Evolutionary conservation across 352 stramenopile genomes (phyloP), one percentile per base, ranked within the genome.

Genomic region (Pythium phragmiticola): DNA sequence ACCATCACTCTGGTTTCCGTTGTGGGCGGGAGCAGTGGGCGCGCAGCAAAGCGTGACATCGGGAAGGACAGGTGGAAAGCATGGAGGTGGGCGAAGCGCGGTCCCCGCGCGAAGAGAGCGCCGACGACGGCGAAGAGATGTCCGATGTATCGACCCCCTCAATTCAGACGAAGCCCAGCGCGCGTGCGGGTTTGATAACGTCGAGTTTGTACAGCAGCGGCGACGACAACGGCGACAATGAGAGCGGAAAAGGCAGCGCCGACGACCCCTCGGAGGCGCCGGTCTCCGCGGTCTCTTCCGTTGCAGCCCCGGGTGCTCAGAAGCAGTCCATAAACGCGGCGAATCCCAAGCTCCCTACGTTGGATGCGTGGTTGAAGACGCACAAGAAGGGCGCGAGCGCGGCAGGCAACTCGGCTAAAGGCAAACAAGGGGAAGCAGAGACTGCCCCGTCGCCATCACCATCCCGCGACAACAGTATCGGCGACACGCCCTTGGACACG

Each of bases 1-100:
- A 65, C 58, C 58, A 58, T 52, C 58, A 65, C 58, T 65, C 58
- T 34, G 16, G 23, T 65, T 65, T 56, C 58, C 52, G 33, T 52
- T 52, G 37, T 43, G 48, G 28, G 48, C 23, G 48, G 33, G 33
- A 54, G 30, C 47, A 47, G 41, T 34, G 57, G 26, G 57, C 48
- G 58, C 58, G 58, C 49, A 48, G 58, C 57, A 57, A 65, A 61
- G 34, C 34, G 34, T 39, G 34, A 39, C 34, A 39, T 11, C 34
- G 34, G 34, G 34, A 39, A 37, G 39, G 14, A 14, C 19, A 21
- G 53, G 54, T 41, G 30, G 4, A 9, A 30, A 1, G 26, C 19
- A 45, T 48, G 45, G 49, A 43, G 1, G 39, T 34, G 58, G 36
- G 43, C 57, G 46, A 46, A 37, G 36, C 51, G 58, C 37, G 48